Conservation (phyloP, 805 yeast genomes). For the Metschnikowia proteae region DNA sequence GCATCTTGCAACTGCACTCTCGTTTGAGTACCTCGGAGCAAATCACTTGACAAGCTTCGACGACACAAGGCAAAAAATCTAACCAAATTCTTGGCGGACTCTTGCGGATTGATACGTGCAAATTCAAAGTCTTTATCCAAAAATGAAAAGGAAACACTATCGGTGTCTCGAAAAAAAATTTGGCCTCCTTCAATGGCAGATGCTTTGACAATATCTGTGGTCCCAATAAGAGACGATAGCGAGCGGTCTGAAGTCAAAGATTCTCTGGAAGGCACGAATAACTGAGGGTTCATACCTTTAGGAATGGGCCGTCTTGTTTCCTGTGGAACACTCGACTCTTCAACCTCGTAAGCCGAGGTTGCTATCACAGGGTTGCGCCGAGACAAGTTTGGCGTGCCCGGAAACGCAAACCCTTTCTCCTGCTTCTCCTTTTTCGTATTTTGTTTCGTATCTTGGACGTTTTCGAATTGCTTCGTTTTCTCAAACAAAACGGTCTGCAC, state of each 20-base stretch:
- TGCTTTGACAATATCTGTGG: conserved; percentile 1
- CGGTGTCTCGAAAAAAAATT: conserved; percentile 11
- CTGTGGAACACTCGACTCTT: conserved; percentile 14
- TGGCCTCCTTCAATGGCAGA: conserved; percentile 12
- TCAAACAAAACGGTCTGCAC: not conserved
- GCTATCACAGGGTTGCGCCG: conserved; percentile 24
- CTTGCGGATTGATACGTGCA: conserved; percentile 22
- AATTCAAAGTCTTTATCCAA: conserved; percentile 23
- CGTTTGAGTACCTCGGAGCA: not conserved
- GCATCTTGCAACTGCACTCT: conserved; percentile 18
- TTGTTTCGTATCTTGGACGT: too few relatives aligned
- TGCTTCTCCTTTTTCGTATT: not conserved
- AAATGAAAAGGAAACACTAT: conserved; percentile 12
- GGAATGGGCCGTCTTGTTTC: not conserved
- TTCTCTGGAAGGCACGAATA: conserved; percentile 10
- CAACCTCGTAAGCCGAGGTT: conserved; percentile 36
- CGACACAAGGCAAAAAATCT: conserved; percentile 20
- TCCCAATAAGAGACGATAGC: conserved; percentile 9
- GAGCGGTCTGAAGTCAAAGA: conserved; percentile 1
- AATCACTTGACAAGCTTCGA: conserved; percentile 14
- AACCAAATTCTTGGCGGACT: conserved; percentile 17
- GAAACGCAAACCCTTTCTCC: not conserved
- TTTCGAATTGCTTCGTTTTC: not conserved
- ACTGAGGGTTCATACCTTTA: conserved; percentile 2
- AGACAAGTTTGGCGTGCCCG: conserved; percentile 1